phyloP scores from a whole-genome alignment of 2,329 filamentous ascomycete genomes.

The Ceratocystis huliohia region DNA sequence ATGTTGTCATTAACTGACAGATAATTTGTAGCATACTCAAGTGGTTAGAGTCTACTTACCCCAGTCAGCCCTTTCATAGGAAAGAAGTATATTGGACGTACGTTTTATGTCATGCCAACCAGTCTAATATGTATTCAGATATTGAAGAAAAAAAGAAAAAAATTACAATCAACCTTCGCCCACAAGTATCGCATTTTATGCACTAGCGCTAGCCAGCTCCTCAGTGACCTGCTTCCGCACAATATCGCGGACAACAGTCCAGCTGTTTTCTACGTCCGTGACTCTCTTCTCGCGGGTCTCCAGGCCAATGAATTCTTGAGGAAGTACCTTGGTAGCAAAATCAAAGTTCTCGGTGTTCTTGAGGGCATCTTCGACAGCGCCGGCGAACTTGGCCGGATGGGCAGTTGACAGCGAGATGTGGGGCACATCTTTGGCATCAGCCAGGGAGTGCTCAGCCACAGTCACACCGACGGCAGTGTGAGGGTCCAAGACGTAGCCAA shows the following conservation, averaged over 20 bases:
- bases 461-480: slow-evolving; percentile 81
- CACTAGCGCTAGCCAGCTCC: slow-evolving; percentile 35
- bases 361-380: slow-evolving; percentile 70
- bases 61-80: background rate
- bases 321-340: slow-evolving; percentile 63
- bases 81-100: background rate
- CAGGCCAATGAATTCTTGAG: slow-evolving; percentile 67
- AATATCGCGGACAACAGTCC: slow-evolving; percentile 62
- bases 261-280: slow-evolving; percentile 54
- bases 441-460: slow-evolving; percentile 58
- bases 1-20: background rate
- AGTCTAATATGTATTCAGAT: background rate
- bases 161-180: background rate
- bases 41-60: background rate
- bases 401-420: slow-evolving; percentile 86
- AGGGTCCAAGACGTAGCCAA: slow-evolving; percentile 77
- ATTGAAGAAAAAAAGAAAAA: background rate
- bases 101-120: background rate
- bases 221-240: slow-evolving; percentile 61
- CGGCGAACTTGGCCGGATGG: slow-evolving; percentile 88
- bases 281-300: slow-evolving; percentile 65
- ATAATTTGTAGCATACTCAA: background rate
- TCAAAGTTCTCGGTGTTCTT: slow-evolving; percentile 57
- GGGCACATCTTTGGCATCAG: slow-evolving; percentile 37
- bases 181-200: slow-evolving; percentile 7